Base-by-base conservation (phyloP, 352 stramenopile species). In the Phytophthora multivora region DNA sequence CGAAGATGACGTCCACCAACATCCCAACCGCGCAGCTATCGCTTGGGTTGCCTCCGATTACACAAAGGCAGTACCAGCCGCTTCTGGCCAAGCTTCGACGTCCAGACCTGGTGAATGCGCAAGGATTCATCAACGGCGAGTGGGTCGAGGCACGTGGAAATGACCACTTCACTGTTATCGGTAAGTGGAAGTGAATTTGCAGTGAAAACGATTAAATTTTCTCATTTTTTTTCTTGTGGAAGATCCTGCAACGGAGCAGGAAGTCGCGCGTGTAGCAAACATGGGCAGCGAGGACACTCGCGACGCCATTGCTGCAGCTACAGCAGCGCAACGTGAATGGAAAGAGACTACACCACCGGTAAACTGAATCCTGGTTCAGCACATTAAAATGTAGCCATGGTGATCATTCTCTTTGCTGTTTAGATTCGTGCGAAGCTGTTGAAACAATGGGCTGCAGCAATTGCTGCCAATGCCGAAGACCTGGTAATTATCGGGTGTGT, bases 401-500 rank as follows among this genome's bases (percentile, higher is more conserved):
- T 19, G 28, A 31, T 7, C 25, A 36, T 26, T 52, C n/a, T 39
- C n/a, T 10, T 42, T 46, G 0, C 36, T 51, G 1, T 9, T 25
- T 63, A 84, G 72, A 33, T 59, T 38, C 83, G 80, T 50, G 80
- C 79, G 18, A 72, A 65, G 18, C 48, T 92, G 59, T 54, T 93
- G 35, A 90, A 90, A 56, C 77, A 88, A 46, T 93, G 85, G 85
- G 50, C 84, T 26, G 74, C 73, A 4, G 66, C 79, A 31, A 87
- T 95, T 40, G 54, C 60, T 21, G 50, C 79, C 19, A 83, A 95
- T 64, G 66, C 66, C 4, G 75, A 88, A 43, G 89, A 97, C 51
- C 72, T 97, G 30, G 86, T 77, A 18, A 59, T 80, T 15, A 97
- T 99, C 38, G 97, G 98, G 63, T 98, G 96, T 21, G 56, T 96